These are phyloP conservation scores for Hypomontagnella monticulosa DNA, from an alignment of 495 filamentous ascomycete species.

Conservation along the genomic window DNA sequence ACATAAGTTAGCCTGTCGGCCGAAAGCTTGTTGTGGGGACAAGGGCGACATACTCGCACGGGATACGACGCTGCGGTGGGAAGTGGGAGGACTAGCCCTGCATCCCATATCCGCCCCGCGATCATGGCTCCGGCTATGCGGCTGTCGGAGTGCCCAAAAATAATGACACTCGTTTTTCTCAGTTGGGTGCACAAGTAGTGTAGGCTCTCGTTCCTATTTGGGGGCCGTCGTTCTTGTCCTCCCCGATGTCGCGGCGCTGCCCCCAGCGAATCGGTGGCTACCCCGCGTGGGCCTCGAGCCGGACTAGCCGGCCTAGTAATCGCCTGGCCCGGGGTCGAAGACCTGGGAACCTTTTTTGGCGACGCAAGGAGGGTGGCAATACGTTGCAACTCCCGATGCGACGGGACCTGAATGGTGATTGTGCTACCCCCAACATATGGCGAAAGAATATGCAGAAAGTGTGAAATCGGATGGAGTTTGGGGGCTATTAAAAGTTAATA, in stretches of 20 bases:
- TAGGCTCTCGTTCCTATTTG: not conserved
- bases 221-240: constrained; percentile 12
- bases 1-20: constrained; percentile 23
- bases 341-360: constrained; percentile 5
- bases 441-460: constrained; percentile 1
- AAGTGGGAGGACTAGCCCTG: constrained; percentile 21
- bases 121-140: constrained; percentile 4
- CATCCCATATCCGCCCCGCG: constrained; percentile 2
- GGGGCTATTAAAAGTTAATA: too few species aligned
- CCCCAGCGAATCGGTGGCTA: constrained; percentile 34
- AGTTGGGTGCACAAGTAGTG: constrained; percentile 4
- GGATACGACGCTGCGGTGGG: constrained; percentile 27
- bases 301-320: constrained; percentile 28
- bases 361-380: constrained; percentile 17
- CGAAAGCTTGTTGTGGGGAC: constrained; percentile 30
- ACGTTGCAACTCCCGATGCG: constrained; percentile 21
- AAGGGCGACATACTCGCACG: constrained; percentile 9
- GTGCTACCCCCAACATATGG: not conserved
- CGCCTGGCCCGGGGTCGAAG: constrained; percentile 20
- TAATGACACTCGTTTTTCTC: not conserved
- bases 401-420: constrained; percentile 12
- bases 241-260: constrained; percentile 36
- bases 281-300: constrained; percentile 30
- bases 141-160: constrained; percentile 13
- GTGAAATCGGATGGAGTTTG: not conserved